Evolutionary conservation across 139 green algal genomes (phyloP).

Genomic region (Volvox reticuliferus): DNA sequence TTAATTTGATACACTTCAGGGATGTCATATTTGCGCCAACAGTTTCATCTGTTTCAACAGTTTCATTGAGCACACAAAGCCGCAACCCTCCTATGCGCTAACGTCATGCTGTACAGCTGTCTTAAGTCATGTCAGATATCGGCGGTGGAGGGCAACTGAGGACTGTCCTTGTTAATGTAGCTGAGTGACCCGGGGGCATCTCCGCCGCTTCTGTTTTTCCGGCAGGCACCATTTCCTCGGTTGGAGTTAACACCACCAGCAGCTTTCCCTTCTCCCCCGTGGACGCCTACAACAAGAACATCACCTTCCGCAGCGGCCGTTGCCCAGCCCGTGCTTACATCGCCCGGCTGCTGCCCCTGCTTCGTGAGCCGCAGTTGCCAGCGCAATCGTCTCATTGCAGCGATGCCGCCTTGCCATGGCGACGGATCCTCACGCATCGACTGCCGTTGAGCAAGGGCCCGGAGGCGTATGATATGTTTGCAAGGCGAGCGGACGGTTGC

Average conservation of each 20-base stretch:
- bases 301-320: slow-evolving; percentile 46
- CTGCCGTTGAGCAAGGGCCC: slow-evolving; percentile 50
- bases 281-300: slow-evolving; percentile 59
- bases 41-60: too few relatives aligned
- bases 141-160: too few relatives aligned
- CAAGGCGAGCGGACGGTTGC: slow-evolving; percentile 45
- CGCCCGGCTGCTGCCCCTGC: slow-evolving; percentile 38
- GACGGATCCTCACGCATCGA: slow-evolving; percentile 66
- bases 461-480: slow-evolving; percentile 61
- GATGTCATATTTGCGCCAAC: too few relatives aligned
- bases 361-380: slow-evolving; percentile 10
- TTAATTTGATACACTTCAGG: too few relatives aligned
- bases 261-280: slow-evolving; percentile 66
- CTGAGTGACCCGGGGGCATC: too few relatives aligned
- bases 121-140: too few relatives aligned
- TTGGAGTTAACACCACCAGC: slow-evolving; percentile 64
- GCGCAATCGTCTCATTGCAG: slow-evolving; percentile 6
- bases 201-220: too few relatives aligned
- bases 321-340: slow-evolving; percentile 58
- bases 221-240: slow-evolving; percentile 51
- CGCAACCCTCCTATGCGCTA: too few relatives aligned
- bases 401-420: slow-evolving; percentile 9
- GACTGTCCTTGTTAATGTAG: too few relatives aligned
- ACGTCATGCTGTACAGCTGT: too few relatives aligned
- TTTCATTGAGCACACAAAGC: too few relatives aligned